Percentiles rank a stretch among this genome's conserved stretches.
Conservation (phyloP, 202 grass and related monocot genomes). For the Panicum hallii region DNA sequence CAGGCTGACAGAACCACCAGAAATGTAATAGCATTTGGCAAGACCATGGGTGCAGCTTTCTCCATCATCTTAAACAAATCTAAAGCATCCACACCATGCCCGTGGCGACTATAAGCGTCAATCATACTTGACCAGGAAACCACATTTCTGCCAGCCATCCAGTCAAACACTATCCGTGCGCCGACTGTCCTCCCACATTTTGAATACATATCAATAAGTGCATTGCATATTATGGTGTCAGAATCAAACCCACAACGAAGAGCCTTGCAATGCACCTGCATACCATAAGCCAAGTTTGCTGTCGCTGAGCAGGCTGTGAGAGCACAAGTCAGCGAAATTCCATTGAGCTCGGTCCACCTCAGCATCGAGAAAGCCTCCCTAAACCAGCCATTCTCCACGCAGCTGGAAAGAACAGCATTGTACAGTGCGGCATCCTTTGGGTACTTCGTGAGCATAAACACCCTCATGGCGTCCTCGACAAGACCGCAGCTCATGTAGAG, state of each 20-base stretch:
- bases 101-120: slow-evolving; percentile 46
- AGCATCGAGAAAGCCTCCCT: slow-evolving; percentile 55
- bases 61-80: slow-evolving; percentile 58
- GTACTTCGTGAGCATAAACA: slow-evolving; percentile 40
- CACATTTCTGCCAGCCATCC: slow-evolving; percentile 45
- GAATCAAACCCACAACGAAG: slow-evolving; percentile 46
- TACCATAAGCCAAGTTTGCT: slow-evolving; percentile 40
- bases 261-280: slow-evolving; percentile 57
- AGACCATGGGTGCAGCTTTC: slow-evolving; percentile 34
- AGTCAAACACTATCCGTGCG: slow-evolving; percentile 46
- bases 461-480: slow-evolving; percentile 49
- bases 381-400: slow-evolving; percentile 54
- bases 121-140: slow-evolving; percentile 72
- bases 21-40: slow-evolving; percentile 65
- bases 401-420: slow-evolving; percentile 52
- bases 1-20: slow-evolving; percentile 63
- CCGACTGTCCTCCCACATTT: slow-evolving; percentile 52
- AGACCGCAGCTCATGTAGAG: slow-evolving; percentile 62
- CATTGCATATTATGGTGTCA: slow-evolving; percentile 56
- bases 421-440: slow-evolving; percentile 46
- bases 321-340: slow-evolving; percentile 47
- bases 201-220: slow-evolving; percentile 63
- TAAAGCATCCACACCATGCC: slow-evolving; percentile 45
- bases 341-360: slow-evolving; percentile 18
- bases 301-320: slow-evolving; percentile 58